These are phyloP conservation scores for Crithidia mellificae DNA, from an alignment of 208 protist genomes.

Conservation along the genomic window DNA sequence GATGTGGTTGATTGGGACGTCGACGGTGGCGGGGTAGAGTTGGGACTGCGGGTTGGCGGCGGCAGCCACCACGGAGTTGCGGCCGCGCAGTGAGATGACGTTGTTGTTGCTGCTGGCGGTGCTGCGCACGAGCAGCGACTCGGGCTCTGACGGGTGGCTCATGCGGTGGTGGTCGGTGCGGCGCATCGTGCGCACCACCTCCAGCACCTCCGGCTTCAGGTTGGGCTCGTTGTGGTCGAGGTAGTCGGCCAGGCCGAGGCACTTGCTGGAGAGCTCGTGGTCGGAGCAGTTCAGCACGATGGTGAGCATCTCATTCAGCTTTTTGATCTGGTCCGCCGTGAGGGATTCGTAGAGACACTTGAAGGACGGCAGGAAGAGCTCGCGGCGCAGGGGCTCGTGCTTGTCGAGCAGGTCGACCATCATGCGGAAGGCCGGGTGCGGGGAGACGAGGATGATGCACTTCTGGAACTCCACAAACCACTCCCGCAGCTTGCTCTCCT, in stretches of 20 bases:
- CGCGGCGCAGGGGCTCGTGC: conserved; percentile 86
- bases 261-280: conserved; percentile 82
- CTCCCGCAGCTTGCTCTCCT: conserved; percentile 83
- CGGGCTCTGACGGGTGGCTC: conserved; percentile 37
- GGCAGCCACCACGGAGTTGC: not conserved
- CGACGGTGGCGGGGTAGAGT: conserved; percentile 10
- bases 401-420: conserved; percentile 92
- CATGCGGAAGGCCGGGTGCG: conserved; percentile 86
- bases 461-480: conserved; percentile 91
- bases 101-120: conserved; percentile 35
- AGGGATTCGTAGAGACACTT: conserved; percentile 89
- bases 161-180: conserved; percentile 46
- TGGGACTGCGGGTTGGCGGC: conserved; percentile 7
- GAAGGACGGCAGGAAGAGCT: conserved; percentile 90
- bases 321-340: conserved; percentile 82
- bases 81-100: conserved; percentile 15
- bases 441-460: conserved; percentile 85
- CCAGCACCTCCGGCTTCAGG: conserved; percentile 69
- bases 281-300: conserved; percentile 79
- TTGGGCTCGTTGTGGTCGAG: conserved; percentile 86
- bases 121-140: conserved; percentile 32
- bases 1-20: conserved; percentile 9
- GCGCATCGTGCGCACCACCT: conserved; percentile 61
- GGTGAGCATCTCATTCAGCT: conserved; percentile 85
- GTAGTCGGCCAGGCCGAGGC: conserved; percentile 87